Percentiles rank a stretch among this genome's conserved stretches.
Evolutionary conservation across 495 filamentous ascomycete species (phyloP).

Genomic region (Xylaria flabelliformis): DNA sequence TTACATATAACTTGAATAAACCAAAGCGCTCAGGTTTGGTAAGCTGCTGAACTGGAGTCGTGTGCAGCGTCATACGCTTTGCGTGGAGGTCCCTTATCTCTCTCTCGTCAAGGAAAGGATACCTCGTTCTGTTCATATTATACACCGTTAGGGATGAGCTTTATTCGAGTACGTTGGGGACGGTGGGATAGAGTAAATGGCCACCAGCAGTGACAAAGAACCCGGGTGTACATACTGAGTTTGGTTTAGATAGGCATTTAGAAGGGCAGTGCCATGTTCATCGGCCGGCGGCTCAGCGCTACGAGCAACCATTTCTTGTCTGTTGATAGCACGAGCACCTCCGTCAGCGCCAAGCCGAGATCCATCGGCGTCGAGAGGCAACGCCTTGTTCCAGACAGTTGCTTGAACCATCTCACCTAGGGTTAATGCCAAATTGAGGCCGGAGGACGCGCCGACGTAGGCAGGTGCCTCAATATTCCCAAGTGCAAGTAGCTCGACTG

Average conservation of each 20-base stretch:
- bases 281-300: conserved; percentile 57
- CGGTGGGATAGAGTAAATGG: not conserved
- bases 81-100: conserved; percentile 55
- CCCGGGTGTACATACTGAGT: conserved; percentile 41
- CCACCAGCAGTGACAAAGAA: not conserved
- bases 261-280: conserved; percentile 53
- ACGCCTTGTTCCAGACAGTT: conserved; percentile 59
- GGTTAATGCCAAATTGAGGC: conserved; percentile 56
- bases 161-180: not conserved
- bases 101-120: conserved; percentile 57
- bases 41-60: conserved; percentile 39
- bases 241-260: conserved; percentile 54
- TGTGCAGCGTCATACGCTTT: conserved; percentile 51
- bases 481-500: conserved; percentile 59
- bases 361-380: conserved; percentile 46
- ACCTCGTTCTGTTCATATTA: conserved; percentile 38
- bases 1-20: conserved; percentile 56
- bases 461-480: conserved; percentile 53
- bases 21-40: conserved; percentile 50
- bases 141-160: not conserved
- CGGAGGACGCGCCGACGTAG: conserved; percentile 61
- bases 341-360: conserved; percentile 40
- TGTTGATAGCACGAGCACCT: conserved; percentile 20
- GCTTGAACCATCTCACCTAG: conserved; percentile 62
- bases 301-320: conserved; percentile 47